These are phyloP conservation scores for Cynara cardunculus DNA, from an alignment of 129 eudicot genomes.

Conservation along the genomic window DNA sequence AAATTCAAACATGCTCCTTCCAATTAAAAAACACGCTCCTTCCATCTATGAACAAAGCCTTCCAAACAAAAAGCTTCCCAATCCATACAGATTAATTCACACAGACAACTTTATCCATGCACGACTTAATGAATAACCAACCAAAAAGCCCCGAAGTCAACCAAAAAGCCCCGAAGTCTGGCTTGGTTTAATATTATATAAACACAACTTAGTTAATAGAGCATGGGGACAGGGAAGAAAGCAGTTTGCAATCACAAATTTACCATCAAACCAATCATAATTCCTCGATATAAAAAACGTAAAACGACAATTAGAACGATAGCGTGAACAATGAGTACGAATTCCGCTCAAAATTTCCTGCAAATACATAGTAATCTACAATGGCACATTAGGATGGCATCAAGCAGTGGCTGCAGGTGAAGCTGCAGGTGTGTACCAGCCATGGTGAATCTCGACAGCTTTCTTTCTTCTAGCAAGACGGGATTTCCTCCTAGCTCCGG, in stretches of 20 bases:
- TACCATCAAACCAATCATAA: slow-evolving; percentile 13
- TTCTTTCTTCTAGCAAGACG: slow-evolving; percentile 95
- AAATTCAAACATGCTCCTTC: too few species aligned
- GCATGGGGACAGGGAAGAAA: not conserved
- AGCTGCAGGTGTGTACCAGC: slow-evolving; percentile 77
- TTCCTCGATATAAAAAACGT: not conserved
- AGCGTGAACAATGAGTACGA: slow-evolving; percentile 15
- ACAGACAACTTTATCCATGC: too few species aligned
- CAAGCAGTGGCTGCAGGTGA: slow-evolving; percentile 22
- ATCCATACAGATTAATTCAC: too few species aligned
- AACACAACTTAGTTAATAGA: not conserved
- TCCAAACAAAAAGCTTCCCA: too few species aligned
- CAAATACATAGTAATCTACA: slow-evolving; percentile 30
- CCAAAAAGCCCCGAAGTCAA: too few species aligned
- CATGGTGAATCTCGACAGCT: slow-evolving; percentile 85
- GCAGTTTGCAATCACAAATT: not conserved
- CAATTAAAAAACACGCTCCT: too few species aligned
- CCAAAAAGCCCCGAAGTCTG: too few species aligned
- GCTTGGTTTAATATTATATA: not conserved
- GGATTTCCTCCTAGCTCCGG: slow-evolving; percentile 91
- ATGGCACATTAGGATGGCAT: slow-evolving; percentile 11
- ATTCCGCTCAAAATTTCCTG: slow-evolving; percentile 19
- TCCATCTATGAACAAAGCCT: too few species aligned
- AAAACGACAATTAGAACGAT: slow-evolving; percentile 6
- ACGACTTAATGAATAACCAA: too few species aligned